phyloP scores from a whole-genome alignment of 75 land plant species.

The Pinus taeda region DNA sequence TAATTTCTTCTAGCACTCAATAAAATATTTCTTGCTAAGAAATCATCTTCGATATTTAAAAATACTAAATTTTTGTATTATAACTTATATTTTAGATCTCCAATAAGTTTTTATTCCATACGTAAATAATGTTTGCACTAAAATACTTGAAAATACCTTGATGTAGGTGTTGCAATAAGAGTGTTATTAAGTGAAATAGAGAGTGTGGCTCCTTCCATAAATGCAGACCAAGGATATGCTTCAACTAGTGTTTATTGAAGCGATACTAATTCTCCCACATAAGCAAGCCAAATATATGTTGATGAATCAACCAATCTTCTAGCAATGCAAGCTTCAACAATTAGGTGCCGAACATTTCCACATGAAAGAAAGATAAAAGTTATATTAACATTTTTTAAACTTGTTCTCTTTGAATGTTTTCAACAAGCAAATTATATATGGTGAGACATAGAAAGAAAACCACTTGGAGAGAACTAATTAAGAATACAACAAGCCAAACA shows the following conservation, averaged over 20 bases:
- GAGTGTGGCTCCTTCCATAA: constrained; percentile 73
- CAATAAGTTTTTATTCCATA: no score
- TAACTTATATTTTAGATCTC: not conserved
- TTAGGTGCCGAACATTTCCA: constrained; percentile 81
- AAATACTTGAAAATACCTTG: constrained; percentile 50
- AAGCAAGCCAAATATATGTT: constrained; percentile 81
- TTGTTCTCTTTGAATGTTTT: not conserved
- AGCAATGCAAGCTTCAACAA: constrained; percentile 88
- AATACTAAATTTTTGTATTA: not conserved
- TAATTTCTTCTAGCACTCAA: not conserved
- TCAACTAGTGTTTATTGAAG: constrained; percentile 24
- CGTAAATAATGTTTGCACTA: not conserved
- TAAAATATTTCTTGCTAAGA: not conserved
- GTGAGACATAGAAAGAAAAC: not conserved
- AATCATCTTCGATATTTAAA: not conserved
- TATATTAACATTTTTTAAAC: not conserved
- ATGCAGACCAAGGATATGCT: constrained; percentile 65
- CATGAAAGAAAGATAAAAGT: constrained; percentile 23
- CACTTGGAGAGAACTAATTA: not conserved
- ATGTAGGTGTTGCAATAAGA: constrained; percentile 65
- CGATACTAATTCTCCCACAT: constrained; percentile 25
- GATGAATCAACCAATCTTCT: constrained; percentile 73
- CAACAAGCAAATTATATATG: not conserved
- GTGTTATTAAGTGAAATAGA: constrained; percentile 32
- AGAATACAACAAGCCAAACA: not conserved